Evolutionary conservation across 164 flowering plant genomes (phyloP).

Genomic region (Magnolia sinica): DNA sequence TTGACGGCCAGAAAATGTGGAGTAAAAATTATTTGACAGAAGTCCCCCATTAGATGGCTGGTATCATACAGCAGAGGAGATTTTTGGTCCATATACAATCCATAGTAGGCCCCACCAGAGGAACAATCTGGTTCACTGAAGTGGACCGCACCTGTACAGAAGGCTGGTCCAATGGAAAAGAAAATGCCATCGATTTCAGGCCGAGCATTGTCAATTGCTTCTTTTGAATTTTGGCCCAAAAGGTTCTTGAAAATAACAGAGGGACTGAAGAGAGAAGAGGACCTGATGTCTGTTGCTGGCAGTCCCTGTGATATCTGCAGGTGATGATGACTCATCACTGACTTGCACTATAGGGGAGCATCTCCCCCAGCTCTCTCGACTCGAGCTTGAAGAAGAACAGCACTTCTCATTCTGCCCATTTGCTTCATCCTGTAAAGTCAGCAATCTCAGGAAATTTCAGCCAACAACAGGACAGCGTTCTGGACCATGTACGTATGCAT

Average conservation of each 20-base stretch:
- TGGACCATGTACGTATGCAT: no score
- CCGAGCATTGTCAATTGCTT: not conserved
- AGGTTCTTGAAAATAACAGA: not conserved
- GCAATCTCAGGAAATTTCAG: not conserved
- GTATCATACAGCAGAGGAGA: not conserved
- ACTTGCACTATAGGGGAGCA: slow-evolving; percentile 77
- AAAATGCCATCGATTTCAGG: not conserved
- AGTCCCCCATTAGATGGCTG: no score
- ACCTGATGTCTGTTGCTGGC: slow-evolving; percentile 46
- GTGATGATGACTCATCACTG: slow-evolving; percentile 60
- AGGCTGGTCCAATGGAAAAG: not conserved
- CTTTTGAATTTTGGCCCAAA: not conserved
- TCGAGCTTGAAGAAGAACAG: slow-evolving; percentile 83
- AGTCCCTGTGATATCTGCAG: slow-evolving; percentile 27
- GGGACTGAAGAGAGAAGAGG: not conserved
- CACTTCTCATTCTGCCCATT: slow-evolving; percentile 58
- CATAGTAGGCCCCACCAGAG: no score
- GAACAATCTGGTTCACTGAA: not conserved
- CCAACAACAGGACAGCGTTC: not conserved
- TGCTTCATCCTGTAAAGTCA: slow-evolving; percentile 49
- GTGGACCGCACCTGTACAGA: not conserved
- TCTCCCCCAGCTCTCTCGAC: slow-evolving; percentile 90
- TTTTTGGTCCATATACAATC: no score
- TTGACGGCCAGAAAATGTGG: not conserved
- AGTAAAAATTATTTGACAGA: no score